Evolutionary conservation across 306 rosid species (phyloP).

Genomic region (Begonia masoniana): DNA sequence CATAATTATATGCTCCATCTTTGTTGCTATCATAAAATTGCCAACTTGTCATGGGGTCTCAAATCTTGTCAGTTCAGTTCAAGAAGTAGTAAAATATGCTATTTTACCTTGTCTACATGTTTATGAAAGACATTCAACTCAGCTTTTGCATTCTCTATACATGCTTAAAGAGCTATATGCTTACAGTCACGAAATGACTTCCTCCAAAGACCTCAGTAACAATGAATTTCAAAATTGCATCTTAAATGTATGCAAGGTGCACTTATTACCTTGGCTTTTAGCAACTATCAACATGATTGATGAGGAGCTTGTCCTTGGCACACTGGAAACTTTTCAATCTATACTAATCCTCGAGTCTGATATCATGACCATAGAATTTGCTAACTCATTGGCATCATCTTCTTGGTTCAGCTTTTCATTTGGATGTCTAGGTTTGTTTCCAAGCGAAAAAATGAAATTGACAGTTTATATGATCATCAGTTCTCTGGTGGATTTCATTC

Average conservation of each 20-base stretch:
- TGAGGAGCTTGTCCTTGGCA: conserved; percentile 61
- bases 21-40: conserved; percentile 52
- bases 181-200: conserved; percentile 40
- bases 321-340: conserved; percentile 63
- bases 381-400: conserved; percentile 39
- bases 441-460: conserved; percentile 53
- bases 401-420: conserved; percentile 81
- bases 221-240: conserved; percentile 30
- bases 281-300: conserved; percentile 45
- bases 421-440: conserved; percentile 79
- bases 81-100: conserved; percentile 47
- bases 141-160: conserved; percentile 54
- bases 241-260: conserved; percentile 37
- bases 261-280: conserved; percentile 73
- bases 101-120: conserved; percentile 48
- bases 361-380: conserved; percentile 30
- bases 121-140: conserved; percentile 34
- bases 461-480: conserved; percentile 69
- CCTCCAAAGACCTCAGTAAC: conserved; percentile 20
- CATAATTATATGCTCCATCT: conserved; percentile 43
- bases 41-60: conserved; percentile 42
- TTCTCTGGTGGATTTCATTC: conserved; percentile 53
- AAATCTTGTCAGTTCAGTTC: conserved; percentile 32
- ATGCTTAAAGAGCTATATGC: conserved; percentile 72
- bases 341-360: conserved; percentile 44